Evolutionary conservation across 352 stramenopile genomes (phyloP), one percentile per base, ranked within the genome.

Genomic region (Globisporangium orthogonon): DNA sequence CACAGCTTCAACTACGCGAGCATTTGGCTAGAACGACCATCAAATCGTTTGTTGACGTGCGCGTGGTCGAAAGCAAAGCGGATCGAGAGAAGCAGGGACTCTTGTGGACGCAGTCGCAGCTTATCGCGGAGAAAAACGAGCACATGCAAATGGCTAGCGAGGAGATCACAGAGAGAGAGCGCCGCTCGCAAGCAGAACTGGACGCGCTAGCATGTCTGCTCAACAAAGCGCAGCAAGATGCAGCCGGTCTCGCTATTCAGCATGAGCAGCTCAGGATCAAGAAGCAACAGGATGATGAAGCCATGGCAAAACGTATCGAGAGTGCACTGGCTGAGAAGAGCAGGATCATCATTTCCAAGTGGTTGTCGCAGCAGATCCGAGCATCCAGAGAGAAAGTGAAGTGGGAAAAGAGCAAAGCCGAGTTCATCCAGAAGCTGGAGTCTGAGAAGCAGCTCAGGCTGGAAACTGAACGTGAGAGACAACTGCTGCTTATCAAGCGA

Each of bases 41-140:
- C 43, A 73, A 75, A 44, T 50, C 61, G 45, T 81, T 83, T 47
- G 50, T 83, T 15, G 60, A 71, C 28, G 40, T 46, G 23, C 55
- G 56, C 0, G 40, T 61, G 5, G n/a, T 75, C 5, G 39, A 44
- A 14, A 47, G 44, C 37, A 60, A 66, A 57, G 46, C 57, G 30
- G 53, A 58, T 4, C 47, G 23, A 35, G 60, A 77, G 31, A 47
- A 50, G 39, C 33, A 39, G 23, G 51, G 33, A 11, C 40, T 72
- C 14, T 31, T 69, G 5, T 13, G 48, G 2, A n/a, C 57, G 5
- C 63, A 74, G 23, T 15, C 37, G 7, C 52, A 50, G 7, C 30
- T 86, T 0, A 33, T 37, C 43, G 58, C 54, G 15, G 77, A 80
- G 52, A 75, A 73, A 28, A 29, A 49, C 0, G 75, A 88, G 30